These are phyloP conservation scores for Fraxinus nigra DNA, from an alignment of 305 asterid genomes.

Conservation along the genomic window DNA sequence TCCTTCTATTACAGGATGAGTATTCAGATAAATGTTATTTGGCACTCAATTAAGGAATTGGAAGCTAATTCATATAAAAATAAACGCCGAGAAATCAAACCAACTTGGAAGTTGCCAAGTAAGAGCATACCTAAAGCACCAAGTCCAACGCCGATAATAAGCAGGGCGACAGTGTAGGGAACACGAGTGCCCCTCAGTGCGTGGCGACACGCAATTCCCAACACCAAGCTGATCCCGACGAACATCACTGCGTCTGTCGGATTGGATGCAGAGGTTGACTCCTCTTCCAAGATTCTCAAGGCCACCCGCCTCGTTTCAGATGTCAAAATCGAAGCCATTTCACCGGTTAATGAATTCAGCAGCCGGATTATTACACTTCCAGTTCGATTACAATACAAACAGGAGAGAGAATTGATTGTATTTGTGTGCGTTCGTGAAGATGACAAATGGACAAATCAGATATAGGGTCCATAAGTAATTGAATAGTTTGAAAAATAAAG, in stretches of 20 bases:
- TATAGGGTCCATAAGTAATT: background rate
- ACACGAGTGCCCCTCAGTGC: slow-evolving; percentile 86
- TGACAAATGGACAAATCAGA: background rate
- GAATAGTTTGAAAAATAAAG: no score
- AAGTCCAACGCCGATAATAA: slow-evolving; percentile 72
- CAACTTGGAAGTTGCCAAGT: background rate
- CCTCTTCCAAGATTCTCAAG: slow-evolving; percentile 45
- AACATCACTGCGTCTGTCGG: slow-evolving; percentile 82
- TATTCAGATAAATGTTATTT: background rate
- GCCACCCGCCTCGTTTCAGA: slow-evolving; percentile 28
- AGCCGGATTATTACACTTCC: background rate
- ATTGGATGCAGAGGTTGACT: slow-evolving; percentile 12
- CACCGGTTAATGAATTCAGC: background rate
- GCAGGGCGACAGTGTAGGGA: slow-evolving; percentile 86
- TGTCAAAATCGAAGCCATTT: slow-evolving; percentile 38
- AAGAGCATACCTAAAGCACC: slow-evolving; percentile 64
- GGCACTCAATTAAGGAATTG: slow-evolving; percentile 7
- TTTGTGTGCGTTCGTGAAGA: background rate
- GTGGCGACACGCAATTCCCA: slow-evolving; percentile 82
- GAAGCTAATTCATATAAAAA: background rate
- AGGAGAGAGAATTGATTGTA: background rate
- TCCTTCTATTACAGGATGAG: background rate
- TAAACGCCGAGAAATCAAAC: background rate
- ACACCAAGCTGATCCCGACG: slow-evolving; percentile 77
- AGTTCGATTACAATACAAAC: background rate